Evolutionary conservation across 352 stramenopile genomes (phyloP), one percentile per base, ranked within the genome.

Genomic region (Pythium brachiatum): DNA sequence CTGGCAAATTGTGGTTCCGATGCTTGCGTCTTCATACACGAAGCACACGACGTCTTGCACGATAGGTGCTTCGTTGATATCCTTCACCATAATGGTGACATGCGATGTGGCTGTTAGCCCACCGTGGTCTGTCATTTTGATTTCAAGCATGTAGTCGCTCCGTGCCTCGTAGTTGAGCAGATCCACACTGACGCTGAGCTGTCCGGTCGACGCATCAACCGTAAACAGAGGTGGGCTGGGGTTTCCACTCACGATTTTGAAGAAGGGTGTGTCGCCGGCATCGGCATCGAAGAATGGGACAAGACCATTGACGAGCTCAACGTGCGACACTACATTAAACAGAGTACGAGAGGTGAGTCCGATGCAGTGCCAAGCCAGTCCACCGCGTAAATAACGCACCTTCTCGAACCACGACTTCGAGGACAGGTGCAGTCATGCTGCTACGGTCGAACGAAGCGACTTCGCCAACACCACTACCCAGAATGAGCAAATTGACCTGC

Each of bases 401-500:
- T 75, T 81, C 69, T n/a, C 52, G 26, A 23, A 79, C 64, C 7
- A 57, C 59, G 7, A 87, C n/a, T 55, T 77, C 72, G 16, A 87
- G 60, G 21, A 70, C 48, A 4, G 79, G 64, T 27, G 74, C 69
- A 6, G 9, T 44, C 11, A 51, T 25, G 23, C 56, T 5, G 21
- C 64, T 54, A 12, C 48, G 54, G 53, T 88, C 75, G 38, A 81
- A 84, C 3, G 79, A 64, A 25, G 61, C 69, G 20, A 88, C 53
- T 68, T 84, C 79, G 31, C 79, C 79, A 6, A 86, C 53, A 1
- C 76, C 79, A 27, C 70, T 79, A 39, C 79, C 79, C 0, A 71
- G 63, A 23, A 88, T 73, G 1, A 85, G 34, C 0, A 88, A 60
- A 0, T 26, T 61, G 7, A 62, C 48, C 21, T 25, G 7, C 34